Evolutionary conservation across 73 alveolate species (phyloP), one percentile per base, ranked within the genome.

Genomic region (Paramecium biaurelia): DNA sequence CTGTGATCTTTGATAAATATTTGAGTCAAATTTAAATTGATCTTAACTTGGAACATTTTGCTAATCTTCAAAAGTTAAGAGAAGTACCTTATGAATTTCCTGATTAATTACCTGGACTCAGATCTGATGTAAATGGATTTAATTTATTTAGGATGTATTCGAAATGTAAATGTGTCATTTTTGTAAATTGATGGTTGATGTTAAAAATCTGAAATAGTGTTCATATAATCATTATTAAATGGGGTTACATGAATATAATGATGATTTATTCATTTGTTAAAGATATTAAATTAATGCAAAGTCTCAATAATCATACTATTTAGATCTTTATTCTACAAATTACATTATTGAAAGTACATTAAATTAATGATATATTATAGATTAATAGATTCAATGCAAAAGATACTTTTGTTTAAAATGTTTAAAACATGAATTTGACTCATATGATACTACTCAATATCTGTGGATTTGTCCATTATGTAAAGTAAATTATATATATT

Each of bases 241-340:
- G 70, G 70, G 70, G 10, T 57, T 76, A n/a, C 70, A 76, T 76
- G 89, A 76, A 76, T 76, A 38, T 8, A 41, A 76, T 41, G 89
- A 76, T 1, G 89, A 76, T 15, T 15, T 76, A 15, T 9, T 76
- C 12, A 76, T 23, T 4, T 26, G 45, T 32, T 76, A 76, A 18
- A 76, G 89, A 76, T 76, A 37, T 30, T 32, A 41, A 41, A n/a
- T 76, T 4, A 32, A 57, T 18, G 12, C 20, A 37, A 20, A 76
- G 41, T 14, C 26, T 5, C 5, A 20, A 28, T 20, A 20, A 15
- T 18, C 4, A 76, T 76, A 20, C 41, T 2, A n/a, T 20, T 76
- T 32, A 41, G 89, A 76, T 76, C 70, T 76, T 20, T 76, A 76
- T 76, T 38, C 89, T 24, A 30, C 38, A 7, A 76, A 76, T 41